Evolutionary conservation across 495 filamentous ascomycete genomes (phyloP), one percentile per base, ranked within the genome.

Genomic region (Jackrogersella minutella): DNA sequence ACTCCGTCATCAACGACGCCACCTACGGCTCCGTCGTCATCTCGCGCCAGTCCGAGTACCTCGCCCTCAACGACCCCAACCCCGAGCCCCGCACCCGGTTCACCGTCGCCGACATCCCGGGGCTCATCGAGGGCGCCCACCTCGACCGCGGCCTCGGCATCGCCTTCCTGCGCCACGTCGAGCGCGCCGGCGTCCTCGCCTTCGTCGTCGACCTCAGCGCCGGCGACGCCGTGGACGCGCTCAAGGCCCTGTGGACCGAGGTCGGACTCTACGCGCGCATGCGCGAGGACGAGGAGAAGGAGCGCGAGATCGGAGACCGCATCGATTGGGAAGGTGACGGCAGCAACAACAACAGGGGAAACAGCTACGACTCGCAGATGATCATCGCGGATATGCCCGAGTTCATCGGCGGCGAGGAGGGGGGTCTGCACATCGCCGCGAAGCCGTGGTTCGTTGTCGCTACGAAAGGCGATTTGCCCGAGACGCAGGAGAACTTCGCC

Each of bases 371-470:
- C 0, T 71, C 69, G 13, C 59, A 61, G 9, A 69, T 72, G 67
- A 73, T 78, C n/a, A 67, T 79, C 14, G 72, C 79, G 19, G 73
- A 79, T 28, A 44, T 76, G 1, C 73, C 71, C 1, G 62, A 66
- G 26, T 63, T 72, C 21, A 64, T 63, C 8, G 68, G 66, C 0
- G 62, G 67, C 3, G 62, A 66, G 0, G 68, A 71, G 7, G 74
- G 74, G 0, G 74, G 77, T 13, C 82, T 90, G 13, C 87, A 91
- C 39, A 91, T 96, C 46, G 90, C 91, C 13, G 82, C 83, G 8
- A 99, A 99, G 75, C 93, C 94, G 5, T 99, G 96, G 96, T 95
- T 97, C 68, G 93, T 98, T 1, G 90, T 98, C 33, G 96, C 93
- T 7, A 97, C 93, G 33, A 99, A 99, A 76, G 93, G 92, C 8